A percentile compares a stretch with the other conserved stretches of the same genome.
phyloP scores from a whole-genome alignment of 2,329 filamentous ascomycete species.

The Aspergillus fructus region DNA sequence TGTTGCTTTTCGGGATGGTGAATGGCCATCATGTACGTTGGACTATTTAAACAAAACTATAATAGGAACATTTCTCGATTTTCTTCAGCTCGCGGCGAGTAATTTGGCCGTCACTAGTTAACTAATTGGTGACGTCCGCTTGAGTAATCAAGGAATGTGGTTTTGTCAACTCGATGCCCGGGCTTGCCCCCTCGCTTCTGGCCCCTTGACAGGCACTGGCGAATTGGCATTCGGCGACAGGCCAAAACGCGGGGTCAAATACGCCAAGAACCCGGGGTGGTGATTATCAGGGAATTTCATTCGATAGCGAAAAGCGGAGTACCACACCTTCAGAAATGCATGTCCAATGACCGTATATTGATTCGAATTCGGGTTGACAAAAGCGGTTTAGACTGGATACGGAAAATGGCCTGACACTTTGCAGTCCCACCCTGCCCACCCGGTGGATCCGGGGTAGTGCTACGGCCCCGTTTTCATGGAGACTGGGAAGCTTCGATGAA shows the following conservation, averaged over 20 bases:
- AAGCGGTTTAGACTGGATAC: not conserved
- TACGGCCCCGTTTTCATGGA: not conserved
- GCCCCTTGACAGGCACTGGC: not conserved
- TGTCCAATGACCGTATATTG: not conserved
- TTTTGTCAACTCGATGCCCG: too few relatives aligned
- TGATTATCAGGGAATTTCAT: not conserved
- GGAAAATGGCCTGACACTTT: not conserved
- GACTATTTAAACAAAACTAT: too few relatives aligned
- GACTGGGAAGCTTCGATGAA: not conserved
- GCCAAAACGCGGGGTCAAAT: not conserved
- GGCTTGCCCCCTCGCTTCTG: too few relatives aligned
- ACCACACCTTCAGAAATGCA: not conserved
- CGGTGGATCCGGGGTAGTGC: constrained; percentile 13
- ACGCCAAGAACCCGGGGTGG: not conserved
- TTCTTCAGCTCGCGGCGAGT: too few relatives aligned
- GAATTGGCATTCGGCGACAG: not conserved
- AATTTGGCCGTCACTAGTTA: too few relatives aligned
- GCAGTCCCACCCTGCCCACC: not conserved
- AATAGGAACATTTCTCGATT: too few relatives aligned
- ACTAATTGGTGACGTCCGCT: too few relatives aligned
- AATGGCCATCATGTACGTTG: too few relatives aligned
- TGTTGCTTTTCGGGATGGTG: too few relatives aligned
- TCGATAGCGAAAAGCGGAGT: not conserved
- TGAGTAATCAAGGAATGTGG: too few relatives aligned
- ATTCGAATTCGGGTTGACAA: not conserved